Evolutionary conservation across 768 basidiomycete species (phyloP), one percentile per base, ranked within the genome.

Genomic region (Gautieria morchelliformis): DNA sequence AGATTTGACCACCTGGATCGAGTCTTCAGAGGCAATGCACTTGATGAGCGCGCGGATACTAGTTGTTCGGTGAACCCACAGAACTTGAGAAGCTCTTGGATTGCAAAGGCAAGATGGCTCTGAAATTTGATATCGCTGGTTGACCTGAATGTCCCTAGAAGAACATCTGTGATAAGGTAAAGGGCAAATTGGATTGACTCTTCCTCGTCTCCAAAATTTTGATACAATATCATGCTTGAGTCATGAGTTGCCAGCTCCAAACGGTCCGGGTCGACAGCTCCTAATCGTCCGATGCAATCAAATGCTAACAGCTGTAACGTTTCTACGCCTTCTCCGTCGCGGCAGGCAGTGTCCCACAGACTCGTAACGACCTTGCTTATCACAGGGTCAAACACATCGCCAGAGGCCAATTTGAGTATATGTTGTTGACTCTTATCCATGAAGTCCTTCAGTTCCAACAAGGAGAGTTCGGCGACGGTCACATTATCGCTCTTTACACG

Each of bases 51-150:
- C 14, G 68, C 71, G 1, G 76, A 74, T 15, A 96, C 77, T 4
- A 94, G 77, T n/a, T 82, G 79, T 2, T 83, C 75, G 0, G 84
- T 85, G 68, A 98, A 97, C 32, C 83, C 82, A 70, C 94, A 97
- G 66, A 92, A 89, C 53, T 78, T 79, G 17, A 95, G 72, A 33
- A 99, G 74, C 63, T 97, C 89, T 72, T 99, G 95, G 40, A 99
- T 93, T 11, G 85, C 86, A 67, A 82, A 96, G 0, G 91, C 93
- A 17, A 98, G 79, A 62, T 87, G 83, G 46, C 78, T 85, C 68
- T 98, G 96, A 63, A 95, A 92, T 61, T 81, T 83, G 65, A 94
- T 88, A 64, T 98, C 95, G 67, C 93, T 95, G 0, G 95, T 93
- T 3, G 93, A 89, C 1, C 89, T 84, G 70, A 93, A 97, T 1